phyloP scores from a whole-genome alignment of 176 grass and related monocot species.

The Avena atlantica region DNA sequence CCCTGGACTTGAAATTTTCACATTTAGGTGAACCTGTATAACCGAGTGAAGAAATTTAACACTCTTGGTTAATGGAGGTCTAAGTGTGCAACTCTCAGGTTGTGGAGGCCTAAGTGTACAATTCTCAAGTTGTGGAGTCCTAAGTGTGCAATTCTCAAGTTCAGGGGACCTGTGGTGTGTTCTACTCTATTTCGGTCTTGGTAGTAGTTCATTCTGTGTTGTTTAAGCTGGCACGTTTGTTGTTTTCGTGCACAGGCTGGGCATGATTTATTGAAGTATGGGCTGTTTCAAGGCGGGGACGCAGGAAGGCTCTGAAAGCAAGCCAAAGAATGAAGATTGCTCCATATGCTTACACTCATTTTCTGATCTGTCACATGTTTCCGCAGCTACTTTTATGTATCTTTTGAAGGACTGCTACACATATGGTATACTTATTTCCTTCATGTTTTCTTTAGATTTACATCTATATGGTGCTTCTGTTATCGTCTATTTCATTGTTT shows the following conservation, averaged over 20 bases:
- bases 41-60: neutral
- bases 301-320: conserved; percentile 33
- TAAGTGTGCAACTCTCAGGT: no score
- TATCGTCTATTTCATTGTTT: conserved; percentile 24
- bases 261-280: conserved; percentile 48
- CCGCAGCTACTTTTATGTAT: conserved; percentile 75
- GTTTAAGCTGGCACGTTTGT: conserved; percentile 9
- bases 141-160: conserved; percentile 20
- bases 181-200: conserved; percentile 15
- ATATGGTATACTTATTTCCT: conserved; percentile 63
- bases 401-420: conserved; percentile 86
- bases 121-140: conserved; percentile 17
- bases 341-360: conserved; percentile 81
- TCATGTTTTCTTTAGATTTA: neutral
- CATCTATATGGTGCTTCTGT: conserved; percentile 8
- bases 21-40: conserved; percentile 3
- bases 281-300: conserved; percentile 29
- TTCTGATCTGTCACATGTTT: conserved; percentile 80
- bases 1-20: neutral
- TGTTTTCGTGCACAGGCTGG: conserved; percentile 43
- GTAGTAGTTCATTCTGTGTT: conserved; percentile 3
- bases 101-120: conserved; percentile 7
- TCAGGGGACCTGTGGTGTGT: neutral
- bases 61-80: conserved; percentile 5
- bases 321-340: conserved; percentile 32